phyloP scores from a whole-genome alignment of 78 protist genomes.

The Mantamonas sphyraenae region DNA sequence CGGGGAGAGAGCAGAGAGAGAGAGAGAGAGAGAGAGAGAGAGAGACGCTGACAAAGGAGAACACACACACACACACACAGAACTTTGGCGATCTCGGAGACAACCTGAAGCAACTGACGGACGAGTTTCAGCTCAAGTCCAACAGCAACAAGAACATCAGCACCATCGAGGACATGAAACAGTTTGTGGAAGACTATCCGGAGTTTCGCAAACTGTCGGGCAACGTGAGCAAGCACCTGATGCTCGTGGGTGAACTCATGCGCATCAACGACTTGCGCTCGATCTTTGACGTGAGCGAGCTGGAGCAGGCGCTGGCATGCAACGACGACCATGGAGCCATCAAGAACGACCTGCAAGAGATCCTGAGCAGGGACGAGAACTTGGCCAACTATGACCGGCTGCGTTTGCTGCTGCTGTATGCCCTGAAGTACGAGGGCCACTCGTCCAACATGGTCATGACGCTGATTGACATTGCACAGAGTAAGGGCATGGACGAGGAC shows the following conservation, averaged over 20 bases:
- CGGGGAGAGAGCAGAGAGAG: no score
- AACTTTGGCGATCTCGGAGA: conserved; percentile 90
- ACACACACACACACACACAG: no score
- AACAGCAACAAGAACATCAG: conserved; percentile 50
- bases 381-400: conserved; percentile 33
- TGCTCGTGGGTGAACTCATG: conserved; percentile 52
- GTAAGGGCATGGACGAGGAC: conserved; percentile 1
- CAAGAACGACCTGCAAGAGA: no score
- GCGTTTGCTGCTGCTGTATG: conserved; percentile 68
- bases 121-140: conserved; percentile 47
- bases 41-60: no score
- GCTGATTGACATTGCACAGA: conserved; percentile 3
- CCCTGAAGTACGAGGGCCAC: conserved; percentile 70
- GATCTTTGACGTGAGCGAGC: conserved; percentile 60
- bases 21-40: no score
- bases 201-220: conserved; percentile 70
- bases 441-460: not conserved
- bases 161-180: conserved; percentile 83
- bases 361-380: conserved; percentile 1
- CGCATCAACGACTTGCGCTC: conserved; percentile 10
- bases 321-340: conserved; percentile 39
- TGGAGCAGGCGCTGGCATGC: conserved; percentile 88
- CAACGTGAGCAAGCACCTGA: conserved; percentile 73
- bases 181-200: conserved; percentile 86
- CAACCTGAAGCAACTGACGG: conserved; percentile 65